Percentiles rank a stretch among this genome's conserved stretches.
Conservation (phyloP, 2,329 filamentous ascomycete genomes). For the Aureobasidium sp. region DNA sequence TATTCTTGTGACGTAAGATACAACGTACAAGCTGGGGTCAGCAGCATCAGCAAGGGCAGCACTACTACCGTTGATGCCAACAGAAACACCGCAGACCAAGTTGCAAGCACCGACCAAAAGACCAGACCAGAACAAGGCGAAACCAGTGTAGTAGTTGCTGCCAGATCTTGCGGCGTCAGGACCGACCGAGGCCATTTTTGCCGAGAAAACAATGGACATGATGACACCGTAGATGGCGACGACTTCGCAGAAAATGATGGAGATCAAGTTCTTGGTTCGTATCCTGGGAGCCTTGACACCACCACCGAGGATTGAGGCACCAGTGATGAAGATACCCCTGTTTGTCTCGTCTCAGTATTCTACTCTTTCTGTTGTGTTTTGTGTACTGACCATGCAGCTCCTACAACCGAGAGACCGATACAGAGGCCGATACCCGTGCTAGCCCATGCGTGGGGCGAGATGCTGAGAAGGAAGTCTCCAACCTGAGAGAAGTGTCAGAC, state of each 20-base stretch:
- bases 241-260: slow-evolving; percentile 99
- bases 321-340: slow-evolving; percentile 98
- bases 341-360: slow-evolving; percentile 12
- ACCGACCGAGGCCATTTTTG: slow-evolving; percentile 65
- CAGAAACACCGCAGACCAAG: slow-evolving; percentile 87
- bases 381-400: slow-evolving; percentile 78
- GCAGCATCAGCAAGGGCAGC: slow-evolving; percentile 94
- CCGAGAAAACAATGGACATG: slow-evolving; percentile 97
- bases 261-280: slow-evolving; percentile 98
- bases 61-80: slow-evolving; percentile 96
- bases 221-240: slow-evolving; percentile 99
- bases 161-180: slow-evolving; percentile 62
- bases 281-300: slow-evolving; percentile 96
- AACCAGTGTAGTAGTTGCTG: slow-evolving; percentile 88
- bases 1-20: not conserved
- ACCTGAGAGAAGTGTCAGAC: slow-evolving; percentile 46
- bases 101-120: slow-evolving; percentile 94
- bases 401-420: slow-evolving; percentile 92
- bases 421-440: slow-evolving; percentile 84
- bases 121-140: slow-evolving; percentile 91
- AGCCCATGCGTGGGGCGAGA: slow-evolving; percentile 94
- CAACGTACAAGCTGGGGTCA: slow-evolving; percentile 73
- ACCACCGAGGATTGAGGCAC: slow-evolving; percentile 92
- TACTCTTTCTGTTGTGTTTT: not conserved
- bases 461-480: slow-evolving; percentile 85